Base-by-base conservation (phyloP, 2,329 filamentous ascomycete species). In the Trichoderma aggressivum region DNA sequence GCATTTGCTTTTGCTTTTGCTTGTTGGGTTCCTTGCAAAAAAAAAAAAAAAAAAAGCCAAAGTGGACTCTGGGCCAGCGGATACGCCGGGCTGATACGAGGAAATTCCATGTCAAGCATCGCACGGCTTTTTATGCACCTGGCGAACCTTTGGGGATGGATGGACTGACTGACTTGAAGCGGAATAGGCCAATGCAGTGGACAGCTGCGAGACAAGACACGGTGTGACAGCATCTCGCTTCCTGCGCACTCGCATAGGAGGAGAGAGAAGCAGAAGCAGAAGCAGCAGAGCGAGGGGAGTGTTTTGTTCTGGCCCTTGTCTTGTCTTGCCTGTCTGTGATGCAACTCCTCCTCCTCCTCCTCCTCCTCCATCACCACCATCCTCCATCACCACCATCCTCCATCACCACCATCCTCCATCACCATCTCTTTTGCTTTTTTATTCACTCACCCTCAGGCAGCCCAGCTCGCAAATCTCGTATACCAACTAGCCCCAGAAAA, bases 191-290 rank as follows among this genome's bases (percentile, higher is more conserved):
- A 56, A 56, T 67, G 53, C 64, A 67, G 53, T 58, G 65, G 36
- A 7, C 61, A 30, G 61, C 56, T 68, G 34, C 36, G 55, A 60
- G 56, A 68, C 65, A 68, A 60, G 65, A 68, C 65, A 68, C 56
- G 65, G 65, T 68, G 65, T 68, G 65, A 68, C 65, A 18, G 39
- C 65, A 21, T 36, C 65, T 68, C 65, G 65, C 65, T 68, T 68
- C 56, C 36, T 28, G 60, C 26, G 56, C 55, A 12, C 64, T 67
- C 53, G 16, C 53, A 67, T 58, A 59, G 34, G 64, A 59, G 26
- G 53, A 43, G 14, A 12, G 32, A 36, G 34, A 14, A 36, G 34
- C 12, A 36, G 34, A 12, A 16, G 34, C 12, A 36, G 34, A 36
- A n/a, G n/a, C n/a, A n/a, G 34, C 34, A 36, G 36, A 32, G 50